Conservation (phyloP, 2,329 filamentous ascomycete species). For the Juglanconis sp. region DNA sequence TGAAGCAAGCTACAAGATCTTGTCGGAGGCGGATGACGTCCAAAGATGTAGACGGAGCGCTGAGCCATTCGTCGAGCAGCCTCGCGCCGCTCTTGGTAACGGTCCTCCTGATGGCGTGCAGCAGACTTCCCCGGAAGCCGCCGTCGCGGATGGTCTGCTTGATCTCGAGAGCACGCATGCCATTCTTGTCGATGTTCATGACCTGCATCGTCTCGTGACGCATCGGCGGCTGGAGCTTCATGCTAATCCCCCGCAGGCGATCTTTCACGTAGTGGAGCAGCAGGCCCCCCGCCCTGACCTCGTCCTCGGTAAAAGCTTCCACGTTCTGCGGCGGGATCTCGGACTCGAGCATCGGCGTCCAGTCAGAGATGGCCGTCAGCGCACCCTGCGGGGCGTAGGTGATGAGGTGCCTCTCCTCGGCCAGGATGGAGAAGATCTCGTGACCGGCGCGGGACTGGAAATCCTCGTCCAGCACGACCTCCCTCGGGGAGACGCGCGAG, state of each 20-base stretch:
- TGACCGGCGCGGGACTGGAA: slow-evolving; percentile 57
- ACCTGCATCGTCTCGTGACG: slow-evolving; percentile 71
- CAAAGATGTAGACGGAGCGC: slow-evolving; percentile 84
- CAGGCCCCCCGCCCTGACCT: slow-evolving; percentile 73
- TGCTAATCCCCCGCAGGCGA: slow-evolving; percentile 70
- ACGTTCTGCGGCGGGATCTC: slow-evolving; percentile 55
- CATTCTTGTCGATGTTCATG: slow-evolving; percentile 91
- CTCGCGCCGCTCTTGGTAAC: slow-evolving; percentile 89
- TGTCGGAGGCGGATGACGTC: slow-evolving; percentile 74
- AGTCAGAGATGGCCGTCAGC: slow-evolving; percentile 55
- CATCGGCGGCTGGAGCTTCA: slow-evolving; percentile 80
- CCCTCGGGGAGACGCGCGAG: slow-evolving; percentile 77
- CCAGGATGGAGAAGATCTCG: slow-evolving; percentile 63
- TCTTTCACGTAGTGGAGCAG: slow-evolving; percentile 82
- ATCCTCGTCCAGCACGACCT: slow-evolving; percentile 74
- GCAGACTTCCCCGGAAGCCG: slow-evolving; percentile 73
- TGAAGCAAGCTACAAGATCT: slow-evolving; percentile 75
- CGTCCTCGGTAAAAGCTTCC: slow-evolving; percentile 60
- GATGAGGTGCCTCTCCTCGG: slow-evolving; percentile 72
- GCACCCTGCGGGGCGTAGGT: slow-evolving; percentile 61
- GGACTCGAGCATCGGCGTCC: slow-evolving; percentile 75
- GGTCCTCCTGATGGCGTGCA: slow-evolving; percentile 86
- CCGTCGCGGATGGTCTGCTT: slow-evolving; percentile 81
- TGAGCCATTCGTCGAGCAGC: slow-evolving; percentile 79
- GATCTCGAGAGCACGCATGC: slow-evolving; percentile 83